Conservation (phyloP, 495 filamentous ascomycete species). For the Penicillium simplicissimum region DNA sequence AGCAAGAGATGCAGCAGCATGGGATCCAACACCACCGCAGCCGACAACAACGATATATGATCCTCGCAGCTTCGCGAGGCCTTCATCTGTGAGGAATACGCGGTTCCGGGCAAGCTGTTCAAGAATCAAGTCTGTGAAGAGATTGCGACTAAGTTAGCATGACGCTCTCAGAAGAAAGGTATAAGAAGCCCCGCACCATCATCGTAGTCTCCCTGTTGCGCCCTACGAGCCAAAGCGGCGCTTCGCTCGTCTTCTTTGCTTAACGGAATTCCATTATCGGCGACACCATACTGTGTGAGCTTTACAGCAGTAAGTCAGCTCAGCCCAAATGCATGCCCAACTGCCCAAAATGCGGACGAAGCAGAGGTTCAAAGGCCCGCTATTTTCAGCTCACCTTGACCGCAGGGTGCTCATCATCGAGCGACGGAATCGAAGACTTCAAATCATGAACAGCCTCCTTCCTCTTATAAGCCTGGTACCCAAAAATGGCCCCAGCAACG, state of each 20-base stretch:
- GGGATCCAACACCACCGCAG: constrained; percentile 92
- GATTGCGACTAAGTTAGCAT: constrained; percentile 18
- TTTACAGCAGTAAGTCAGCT: constrained; percentile 34
- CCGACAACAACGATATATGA: constrained; percentile 89
- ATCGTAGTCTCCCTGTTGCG: constrained; percentile 87
- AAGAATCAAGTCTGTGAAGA: constrained; percentile 72
- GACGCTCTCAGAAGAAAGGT: background rate
- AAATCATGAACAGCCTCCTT: constrained; percentile 64
- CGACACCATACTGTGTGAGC: constrained; percentile 74
- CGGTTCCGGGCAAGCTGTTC: constrained; percentile 96
- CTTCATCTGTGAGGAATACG: constrained; percentile 83
- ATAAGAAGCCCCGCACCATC: constrained; percentile 55
- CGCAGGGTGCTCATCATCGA: constrained; percentile 47
- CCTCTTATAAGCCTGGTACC: constrained; percentile 66
- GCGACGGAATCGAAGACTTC: constrained; percentile 69
- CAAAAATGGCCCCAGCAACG: constrained; percentile 69
- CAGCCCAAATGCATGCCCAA: background rate
- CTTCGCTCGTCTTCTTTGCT: constrained; percentile 78
- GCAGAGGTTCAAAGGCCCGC: background rate
- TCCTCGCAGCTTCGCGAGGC: constrained; percentile 73
- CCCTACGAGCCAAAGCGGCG: constrained; percentile 73
- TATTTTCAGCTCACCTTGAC: constrained; percentile 31
- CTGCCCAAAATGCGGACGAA: background rate
- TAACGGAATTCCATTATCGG: constrained; percentile 52
- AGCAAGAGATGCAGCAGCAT: constrained; percentile 81